phyloP scores from a whole-genome alignment of 2,329 filamentous ascomycete genomes.

The Leptosphaerulina australis region DNA sequence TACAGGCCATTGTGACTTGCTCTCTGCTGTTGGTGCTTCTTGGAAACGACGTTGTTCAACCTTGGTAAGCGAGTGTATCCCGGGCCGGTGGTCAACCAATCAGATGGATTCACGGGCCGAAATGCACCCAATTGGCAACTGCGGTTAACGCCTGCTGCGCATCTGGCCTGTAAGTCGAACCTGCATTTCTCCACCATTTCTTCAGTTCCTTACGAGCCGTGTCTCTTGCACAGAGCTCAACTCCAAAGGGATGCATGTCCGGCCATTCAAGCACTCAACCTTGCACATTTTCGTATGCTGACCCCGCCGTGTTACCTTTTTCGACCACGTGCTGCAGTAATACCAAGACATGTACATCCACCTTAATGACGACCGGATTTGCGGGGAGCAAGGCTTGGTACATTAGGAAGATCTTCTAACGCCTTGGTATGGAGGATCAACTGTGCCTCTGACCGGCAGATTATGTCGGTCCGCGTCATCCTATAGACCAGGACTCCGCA shows the following conservation, averaged over 20 bases:
- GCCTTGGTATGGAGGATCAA: slow-evolving; percentile 11
- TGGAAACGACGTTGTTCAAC: slow-evolving; percentile 1
- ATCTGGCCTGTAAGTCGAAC: slow-evolving; percentile 7
- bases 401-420: slow-evolving; percentile 12
- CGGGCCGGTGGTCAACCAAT: slow-evolving; percentile 28
- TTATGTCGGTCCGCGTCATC: slow-evolving; percentile 17
- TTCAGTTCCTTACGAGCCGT: slow-evolving; percentile 14
- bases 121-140: slow-evolving; percentile 20
- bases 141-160: slow-evolving; percentile 8
- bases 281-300: slow-evolving; percentile 3
- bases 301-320: slow-evolving; percentile 24
- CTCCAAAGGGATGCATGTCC: slow-evolving; percentile 22
- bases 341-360: slow-evolving; percentile 24
- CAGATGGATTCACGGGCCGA: slow-evolving; percentile 17
- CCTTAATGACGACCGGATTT: slow-evolving; percentile 21
- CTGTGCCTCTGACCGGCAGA: slow-evolving; percentile 1
- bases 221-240: not conserved
- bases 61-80: not conserved
- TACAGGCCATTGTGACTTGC: not conserved
- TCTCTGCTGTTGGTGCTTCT: slow-evolving; percentile 1
- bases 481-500: not conserved
- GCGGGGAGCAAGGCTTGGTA: slow-evolving; percentile 33
- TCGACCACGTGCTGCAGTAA: slow-evolving; percentile 2
- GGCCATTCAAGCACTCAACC: slow-evolving; percentile 9
- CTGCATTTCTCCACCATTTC: slow-evolving; percentile 12